Evolutionary conservation across 768 basidiomycete genomes (phyloP).

Genomic region (Scleroderma citrinum): DNA sequence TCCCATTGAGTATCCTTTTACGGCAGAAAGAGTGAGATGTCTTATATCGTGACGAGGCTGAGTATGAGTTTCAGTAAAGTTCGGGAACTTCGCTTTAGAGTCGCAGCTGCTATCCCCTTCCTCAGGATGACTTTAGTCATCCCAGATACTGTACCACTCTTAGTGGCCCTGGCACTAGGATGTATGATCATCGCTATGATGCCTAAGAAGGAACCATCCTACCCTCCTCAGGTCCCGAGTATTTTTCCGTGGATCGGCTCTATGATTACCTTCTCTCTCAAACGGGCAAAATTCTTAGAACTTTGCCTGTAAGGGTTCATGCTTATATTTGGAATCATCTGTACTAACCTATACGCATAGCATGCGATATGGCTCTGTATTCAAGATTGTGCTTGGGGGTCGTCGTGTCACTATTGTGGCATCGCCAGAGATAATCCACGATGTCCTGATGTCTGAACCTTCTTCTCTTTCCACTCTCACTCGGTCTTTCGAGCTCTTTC

Average conservation of each 20-base stretch:
- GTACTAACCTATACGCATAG: too few species aligned
- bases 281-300: constrained; percentile 11
- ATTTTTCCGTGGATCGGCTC: constrained; percentile 14
- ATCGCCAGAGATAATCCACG: constrained; percentile 9
- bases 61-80: too few species aligned
- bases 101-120: too few species aligned
- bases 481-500: constrained; percentile 8
- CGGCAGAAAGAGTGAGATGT: too few species aligned
- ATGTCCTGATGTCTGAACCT: constrained; percentile 2
- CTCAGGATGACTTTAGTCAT: too few species aligned
- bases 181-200: not conserved
- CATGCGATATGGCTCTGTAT: constrained; percentile 8
- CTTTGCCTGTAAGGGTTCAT: constrained; percentile 14
- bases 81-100: too few species aligned
- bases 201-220: not conserved
- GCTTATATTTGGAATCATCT: not conserved
- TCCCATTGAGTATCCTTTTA: too few species aligned
- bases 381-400: constrained; percentile 14
- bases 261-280: constrained; percentile 9
- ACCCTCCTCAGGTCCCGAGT: constrained; percentile 8
- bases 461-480: constrained; percentile 8
- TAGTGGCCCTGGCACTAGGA: not conserved
- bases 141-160: not conserved
- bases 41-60: too few species aligned
- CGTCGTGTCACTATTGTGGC: constrained; percentile 13